These are phyloP conservation scores for Tirmania nivea DNA, from an alignment of 495 filamentous ascomycete genomes.

Conservation along the genomic window DNA sequence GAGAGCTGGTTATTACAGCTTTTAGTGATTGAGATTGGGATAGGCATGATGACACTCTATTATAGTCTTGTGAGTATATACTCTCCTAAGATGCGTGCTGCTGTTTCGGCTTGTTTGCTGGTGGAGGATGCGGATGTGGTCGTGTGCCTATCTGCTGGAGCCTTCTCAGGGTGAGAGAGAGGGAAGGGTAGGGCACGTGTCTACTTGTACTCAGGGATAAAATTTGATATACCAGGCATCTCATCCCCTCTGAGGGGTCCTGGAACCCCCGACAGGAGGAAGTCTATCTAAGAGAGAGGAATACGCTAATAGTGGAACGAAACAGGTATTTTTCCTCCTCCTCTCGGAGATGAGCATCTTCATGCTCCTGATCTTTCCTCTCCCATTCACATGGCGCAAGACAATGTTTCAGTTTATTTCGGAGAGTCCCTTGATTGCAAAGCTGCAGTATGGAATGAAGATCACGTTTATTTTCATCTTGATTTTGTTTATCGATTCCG, in stretches of 20 bases:
- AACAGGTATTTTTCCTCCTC: slow-evolving; percentile 76
- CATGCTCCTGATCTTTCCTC: slow-evolving; percentile 71
- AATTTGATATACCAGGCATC: too few relatives aligned
- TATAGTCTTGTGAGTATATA: slow-evolving; percentile 66
- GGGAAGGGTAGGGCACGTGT: too few relatives aligned
- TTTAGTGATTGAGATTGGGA: too few relatives aligned
- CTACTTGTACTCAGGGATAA: too few relatives aligned
- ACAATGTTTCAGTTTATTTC: slow-evolving; percentile 79
- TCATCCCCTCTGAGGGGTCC: too few relatives aligned
- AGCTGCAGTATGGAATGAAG: slow-evolving; percentile 63
- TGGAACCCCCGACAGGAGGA: background rate
- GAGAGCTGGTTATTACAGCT: too few relatives aligned
- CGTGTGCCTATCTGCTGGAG: too few relatives aligned
- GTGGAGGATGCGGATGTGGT: too few relatives aligned
- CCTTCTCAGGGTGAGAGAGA: too few relatives aligned
- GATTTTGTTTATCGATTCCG: slow-evolving; percentile 93
- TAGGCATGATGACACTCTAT: slow-evolving; percentile 73
- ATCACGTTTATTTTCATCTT: slow-evolving; percentile 98
- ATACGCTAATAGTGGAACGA: background rate
- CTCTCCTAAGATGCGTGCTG: too few relatives aligned
- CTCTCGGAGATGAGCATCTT: slow-evolving; percentile 88
- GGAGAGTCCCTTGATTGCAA: slow-evolving; percentile 63
- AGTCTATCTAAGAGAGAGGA: background rate
- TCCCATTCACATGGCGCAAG: slow-evolving; percentile 68
- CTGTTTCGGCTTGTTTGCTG: too few relatives aligned